Conservation (phyloP, 2,329 filamentous ascomycete genomes). For the Aspergillus nomiae region DNA sequence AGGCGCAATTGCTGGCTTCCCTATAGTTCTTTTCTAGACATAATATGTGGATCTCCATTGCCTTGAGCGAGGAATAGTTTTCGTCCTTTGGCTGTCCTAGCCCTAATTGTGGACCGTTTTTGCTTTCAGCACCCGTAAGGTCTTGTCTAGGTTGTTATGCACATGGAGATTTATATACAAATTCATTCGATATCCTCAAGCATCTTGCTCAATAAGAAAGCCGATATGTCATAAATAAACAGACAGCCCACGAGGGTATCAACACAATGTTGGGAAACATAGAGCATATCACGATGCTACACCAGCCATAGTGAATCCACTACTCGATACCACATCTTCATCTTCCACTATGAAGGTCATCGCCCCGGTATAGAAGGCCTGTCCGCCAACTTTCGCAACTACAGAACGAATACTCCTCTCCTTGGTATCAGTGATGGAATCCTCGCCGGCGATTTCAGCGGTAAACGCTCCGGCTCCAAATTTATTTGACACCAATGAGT, state of each 20-base stretch:
- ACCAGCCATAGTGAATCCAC: slow-evolving; percentile 23
- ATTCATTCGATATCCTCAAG: background rate
- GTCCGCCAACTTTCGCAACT: slow-evolving; percentile 33
- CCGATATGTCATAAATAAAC: background rate
- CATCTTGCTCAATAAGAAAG: background rate
- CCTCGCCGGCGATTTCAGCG: slow-evolving; percentile 24
- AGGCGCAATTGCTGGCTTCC: no score
- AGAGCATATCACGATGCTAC: background rate
- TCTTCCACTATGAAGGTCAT: slow-evolving; percentile 32
- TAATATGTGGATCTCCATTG: background rate
- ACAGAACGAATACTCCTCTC: slow-evolving; percentile 17
- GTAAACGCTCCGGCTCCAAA: slow-evolving; percentile 27
- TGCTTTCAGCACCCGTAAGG: background rate
- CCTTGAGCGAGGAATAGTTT: background rate
- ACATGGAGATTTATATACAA: background rate
- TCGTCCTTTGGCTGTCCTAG: background rate
- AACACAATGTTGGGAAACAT: background rate
- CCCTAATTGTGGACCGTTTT: background rate
- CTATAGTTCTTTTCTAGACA: no score
- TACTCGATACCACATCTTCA: slow-evolving; percentile 25
- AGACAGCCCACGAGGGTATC: background rate
- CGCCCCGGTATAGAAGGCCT: slow-evolving; percentile 36
- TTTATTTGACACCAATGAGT: slow-evolving; percentile 39
- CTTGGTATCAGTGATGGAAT: slow-evolving; percentile 7
- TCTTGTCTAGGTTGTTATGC: background rate